Conservation (phyloP, 345 rosid genomes). For the Jatropha curcas region DNA sequence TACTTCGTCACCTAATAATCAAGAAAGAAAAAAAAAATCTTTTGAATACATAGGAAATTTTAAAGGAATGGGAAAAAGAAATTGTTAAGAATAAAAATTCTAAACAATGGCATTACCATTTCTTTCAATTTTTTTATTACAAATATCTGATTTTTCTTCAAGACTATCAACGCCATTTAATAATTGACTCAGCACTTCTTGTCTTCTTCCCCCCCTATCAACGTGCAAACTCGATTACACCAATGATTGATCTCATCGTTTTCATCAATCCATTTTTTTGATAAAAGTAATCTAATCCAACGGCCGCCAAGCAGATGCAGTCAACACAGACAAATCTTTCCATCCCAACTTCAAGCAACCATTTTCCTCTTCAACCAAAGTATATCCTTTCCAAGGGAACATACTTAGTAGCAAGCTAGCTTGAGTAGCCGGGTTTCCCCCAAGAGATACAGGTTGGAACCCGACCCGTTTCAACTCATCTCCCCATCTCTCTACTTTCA, state of each 20-base stretch:
- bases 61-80: too few relatives aligned
- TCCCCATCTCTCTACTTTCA: slow-evolving; percentile 76
- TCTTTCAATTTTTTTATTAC: too few relatives aligned
- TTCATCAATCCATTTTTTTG: background rate
- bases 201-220: background rate
- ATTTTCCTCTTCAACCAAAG: slow-evolving; percentile 76
- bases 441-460: slow-evolving; percentile 69
- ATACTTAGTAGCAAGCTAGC: slow-evolving; percentile 82
- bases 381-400: slow-evolving; percentile 96
- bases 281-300: slow-evolving; percentile 37
- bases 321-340: slow-evolving; percentile 90
- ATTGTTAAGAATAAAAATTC: too few relatives aligned
- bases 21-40: too few relatives aligned
- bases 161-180: background rate
- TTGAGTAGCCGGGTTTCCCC: slow-evolving; percentile 86
- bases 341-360: slow-evolving; percentile 87
- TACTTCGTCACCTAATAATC: too few relatives aligned
- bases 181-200: background rate
- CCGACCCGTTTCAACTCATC: slow-evolving; percentile 71
- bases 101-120: too few relatives aligned
- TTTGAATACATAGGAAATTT: too few relatives aligned
- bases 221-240: background rate
- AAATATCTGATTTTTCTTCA: too few relatives aligned
- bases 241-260: slow-evolving; percentile 2
- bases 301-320: slow-evolving; percentile 93